Percentiles rank a stretch among this genome's conserved stretches.
These are phyloP conservation scores for Bondarzewia mesenterica DNA, from an alignment of 1,284 basidiomycete genomes.

Conservation along the genomic window DNA sequence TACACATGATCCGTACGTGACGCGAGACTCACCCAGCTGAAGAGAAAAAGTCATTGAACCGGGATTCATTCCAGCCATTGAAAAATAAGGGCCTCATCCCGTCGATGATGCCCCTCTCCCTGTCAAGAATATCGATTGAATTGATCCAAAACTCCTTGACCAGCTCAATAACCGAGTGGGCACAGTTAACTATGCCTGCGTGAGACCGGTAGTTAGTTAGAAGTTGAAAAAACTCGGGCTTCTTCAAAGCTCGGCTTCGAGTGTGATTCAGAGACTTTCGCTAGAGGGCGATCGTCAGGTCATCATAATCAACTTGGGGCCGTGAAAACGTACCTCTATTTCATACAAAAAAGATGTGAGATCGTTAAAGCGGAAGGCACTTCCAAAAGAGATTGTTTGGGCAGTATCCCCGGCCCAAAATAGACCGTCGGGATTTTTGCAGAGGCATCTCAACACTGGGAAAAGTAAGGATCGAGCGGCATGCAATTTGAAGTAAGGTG, in stretches of 20 bases:
- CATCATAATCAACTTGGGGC: background rate
- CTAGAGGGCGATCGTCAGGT: background rate
- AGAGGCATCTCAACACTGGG: constrained; percentile 52
- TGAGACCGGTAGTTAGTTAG: constrained; percentile 66
- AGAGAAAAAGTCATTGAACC: constrained; percentile 40
- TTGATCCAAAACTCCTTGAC: constrained; percentile 58
- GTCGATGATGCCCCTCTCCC: constrained; percentile 51
- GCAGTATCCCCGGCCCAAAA: constrained; percentile 80
- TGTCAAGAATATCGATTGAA: constrained; percentile 52
- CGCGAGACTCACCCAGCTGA: constrained; percentile 33
- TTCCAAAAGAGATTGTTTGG: constrained; percentile 67
- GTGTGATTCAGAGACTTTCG: constrained; percentile 1
- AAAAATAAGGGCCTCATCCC: constrained; percentile 57
- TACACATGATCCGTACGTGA: constrained; percentile 17
- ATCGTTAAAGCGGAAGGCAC: constrained; percentile 65
- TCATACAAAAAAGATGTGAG: constrained; percentile 58
- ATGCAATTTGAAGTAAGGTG: background rate
- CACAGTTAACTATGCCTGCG: constrained; percentile 56
- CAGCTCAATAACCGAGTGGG: constrained; percentile 54
- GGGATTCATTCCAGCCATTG: constrained; percentile 44
- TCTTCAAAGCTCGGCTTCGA: background rate
- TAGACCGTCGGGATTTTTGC: constrained; percentile 54
- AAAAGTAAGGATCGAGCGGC: background rate
- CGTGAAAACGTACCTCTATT: constrained; percentile 37
- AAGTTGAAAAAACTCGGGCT: constrained; percentile 50